Evolutionary conservation across 2,329 filamentous ascomycete genomes (phyloP).

Genomic region (Aurifilum marmelostoma): DNA sequence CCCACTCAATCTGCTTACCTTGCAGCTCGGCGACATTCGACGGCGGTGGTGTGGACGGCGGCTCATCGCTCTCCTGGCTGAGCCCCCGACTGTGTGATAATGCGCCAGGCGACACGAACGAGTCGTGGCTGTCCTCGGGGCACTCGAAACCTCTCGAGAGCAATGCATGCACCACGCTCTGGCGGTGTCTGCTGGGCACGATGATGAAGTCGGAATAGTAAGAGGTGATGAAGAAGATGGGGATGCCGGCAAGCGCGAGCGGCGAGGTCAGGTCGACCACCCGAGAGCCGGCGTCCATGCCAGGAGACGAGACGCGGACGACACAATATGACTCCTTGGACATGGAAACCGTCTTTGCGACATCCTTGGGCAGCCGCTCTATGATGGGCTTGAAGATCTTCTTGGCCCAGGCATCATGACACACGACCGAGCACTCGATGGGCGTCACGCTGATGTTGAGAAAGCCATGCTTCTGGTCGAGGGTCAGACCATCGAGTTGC

Average conservation of each 20-base stretch:
- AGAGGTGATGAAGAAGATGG: conserved; percentile 98
- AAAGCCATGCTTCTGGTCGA: conserved; percentile 71
- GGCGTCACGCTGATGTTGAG: conserved; percentile 93
- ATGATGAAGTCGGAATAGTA: conserved; percentile 98
- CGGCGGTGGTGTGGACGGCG: conserved; percentile 74
- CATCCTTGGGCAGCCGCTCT: conserved; percentile 59
- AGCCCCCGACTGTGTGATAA: conserved; percentile 39
- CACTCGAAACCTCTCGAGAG: conserved; percentile 83
- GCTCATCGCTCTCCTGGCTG: conserved; percentile 38
- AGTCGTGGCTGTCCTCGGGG: conserved; percentile 67
- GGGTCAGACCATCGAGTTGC: conserved; percentile 50
- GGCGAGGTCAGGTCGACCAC: conserved; percentile 92
- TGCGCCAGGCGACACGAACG: conserved; percentile 62
- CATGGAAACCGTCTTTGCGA: conserved; percentile 65
- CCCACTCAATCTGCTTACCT: conserved; percentile 22
- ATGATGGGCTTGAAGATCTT: conserved; percentile 77
- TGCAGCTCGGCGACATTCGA: conserved; percentile 80
- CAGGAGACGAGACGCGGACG: conserved; percentile 87
- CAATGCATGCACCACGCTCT: conserved; percentile 75
- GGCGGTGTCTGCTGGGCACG: conserved; percentile 75
- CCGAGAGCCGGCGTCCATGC: conserved; percentile 86
- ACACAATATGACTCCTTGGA: conserved; percentile 84
- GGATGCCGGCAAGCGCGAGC: conserved; percentile 86
- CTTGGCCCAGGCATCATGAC: conserved; percentile 73
- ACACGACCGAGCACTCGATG: conserved; percentile 90